A percentile compares a stretch with the other conserved stretches of the same genome.
These are phyloP conservation scores for Hanseniaspora thailandica DNA, from an alignment of 805 yeast genomes.

Conservation along the genomic window DNA sequence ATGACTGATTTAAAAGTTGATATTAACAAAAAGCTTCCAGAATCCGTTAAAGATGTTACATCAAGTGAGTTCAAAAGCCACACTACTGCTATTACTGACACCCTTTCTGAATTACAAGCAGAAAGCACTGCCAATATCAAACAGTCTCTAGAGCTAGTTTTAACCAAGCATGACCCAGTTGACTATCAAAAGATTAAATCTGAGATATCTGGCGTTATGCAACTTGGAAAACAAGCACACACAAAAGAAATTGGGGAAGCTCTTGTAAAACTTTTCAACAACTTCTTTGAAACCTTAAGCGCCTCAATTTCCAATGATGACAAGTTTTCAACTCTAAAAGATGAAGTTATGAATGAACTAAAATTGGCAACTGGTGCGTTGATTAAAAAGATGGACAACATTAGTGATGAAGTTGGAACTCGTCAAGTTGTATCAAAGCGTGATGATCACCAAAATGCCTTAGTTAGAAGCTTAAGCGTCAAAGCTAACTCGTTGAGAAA, in stretches of 20 bases:
- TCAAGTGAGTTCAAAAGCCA: constrained; percentile 18
- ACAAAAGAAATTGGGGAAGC: not conserved
- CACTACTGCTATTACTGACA: constrained; percentile 17
- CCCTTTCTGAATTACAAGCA: not conserved
- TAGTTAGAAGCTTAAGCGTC: not conserved
- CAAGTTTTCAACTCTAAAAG: not conserved
- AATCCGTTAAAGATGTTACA: constrained; percentile 21
- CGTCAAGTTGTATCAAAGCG: not conserved
- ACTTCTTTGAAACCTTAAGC: too few species aligned
- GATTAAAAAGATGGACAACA: not conserved
- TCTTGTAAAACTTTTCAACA: too few species aligned
- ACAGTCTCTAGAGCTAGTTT: not conserved
- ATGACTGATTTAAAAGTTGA: not conserved
- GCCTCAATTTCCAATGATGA: not conserved
- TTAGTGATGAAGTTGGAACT: not conserved
- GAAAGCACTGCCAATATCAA: not conserved
- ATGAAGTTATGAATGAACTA: not conserved
- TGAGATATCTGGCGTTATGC: not conserved
- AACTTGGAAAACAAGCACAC: not conserved
- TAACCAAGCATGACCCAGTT: not conserved
- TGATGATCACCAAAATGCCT: not conserved
- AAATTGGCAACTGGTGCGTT: not conserved
- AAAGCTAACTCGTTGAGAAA: not conserved
- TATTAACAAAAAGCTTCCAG: not conserved
- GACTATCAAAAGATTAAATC: not conserved